Evolutionary conservation across 2,329 filamentous ascomycete genomes (phyloP), one percentile per base, ranked within the genome.

Genomic region (Aspergillus neoniger): DNA sequence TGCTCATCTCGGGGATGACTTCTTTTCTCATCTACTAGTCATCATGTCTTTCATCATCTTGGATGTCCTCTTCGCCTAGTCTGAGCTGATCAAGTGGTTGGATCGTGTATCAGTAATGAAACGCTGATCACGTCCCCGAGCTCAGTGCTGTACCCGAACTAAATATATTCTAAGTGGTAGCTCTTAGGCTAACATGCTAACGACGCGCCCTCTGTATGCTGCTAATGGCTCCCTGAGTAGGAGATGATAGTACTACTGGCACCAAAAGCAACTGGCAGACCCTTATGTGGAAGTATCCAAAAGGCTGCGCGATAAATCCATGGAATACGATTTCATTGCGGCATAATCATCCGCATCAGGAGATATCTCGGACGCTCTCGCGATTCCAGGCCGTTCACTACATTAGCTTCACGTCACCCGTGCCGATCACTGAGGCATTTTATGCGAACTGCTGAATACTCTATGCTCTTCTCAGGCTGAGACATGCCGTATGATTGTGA

Each of bases 391-490:
- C n/a, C 38, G 15, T 43, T 19, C 38, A 21, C 23, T 47, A 36
- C 30, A 55, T 38, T 47, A 36, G 43, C 53, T 36, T 47, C 39
- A 55, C 15, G 25, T 55, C 39, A 44, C 43, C 39, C 23, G 43
- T 43, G 36, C 25, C 38, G 38, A 44, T 55, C 52, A 28, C 38
- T 44, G 36, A 55, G 38, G 38, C 39, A 43, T 43, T 28, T 43
- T 55, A 43, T 19, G 23, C 19, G 15, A 47, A 28, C 28, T n/a
- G 17, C 39, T 30, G 15, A 5, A 17, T 44, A n/a, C 17, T 15
- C 21, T 32, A 9, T 21, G 21, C 10, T 17, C 19, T 15, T 14
- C 30, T 23, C 19, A 38, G 19, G 14, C 17, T 50, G 19, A 28
- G 15, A 2, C 17, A n/a, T 50, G 47, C 21, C 47, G 28, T 28